Evolutionary conservation across 169 alveolate genomes (phyloP), one percentile per base, ranked within the genome.

Genomic region (Cryptosporidium bovis): DNA sequence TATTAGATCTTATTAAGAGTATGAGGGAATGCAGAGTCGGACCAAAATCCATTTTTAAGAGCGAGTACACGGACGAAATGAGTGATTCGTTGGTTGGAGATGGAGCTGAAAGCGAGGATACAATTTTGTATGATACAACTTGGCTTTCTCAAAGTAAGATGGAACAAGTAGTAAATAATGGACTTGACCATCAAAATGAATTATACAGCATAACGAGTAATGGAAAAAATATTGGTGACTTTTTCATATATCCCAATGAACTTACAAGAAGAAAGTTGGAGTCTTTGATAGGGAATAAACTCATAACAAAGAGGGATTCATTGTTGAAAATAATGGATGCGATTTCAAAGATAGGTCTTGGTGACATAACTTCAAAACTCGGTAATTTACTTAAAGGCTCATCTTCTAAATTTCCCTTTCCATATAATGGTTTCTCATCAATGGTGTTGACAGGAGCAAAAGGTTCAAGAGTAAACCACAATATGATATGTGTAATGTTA

Each of bases 401-500:
- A 4, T 51, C 87, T 15, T 60, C 87, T 3, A 65, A 91, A 66
- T 83, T 93, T 31, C 93, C 93, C 48, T 98, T 98, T 92, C 99
- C 99, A n/a, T 91, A 92, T 51, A 98, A 98, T 84, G 96, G 97
- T 16, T 97, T 98, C 85, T 94, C 99, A 36, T 92, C 97, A 62
- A 98, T 98, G 99, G 98, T 97, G 55, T 91, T 94, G 67, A 96
- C 99, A 4, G 99, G 99, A 15, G 98, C 99, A 5, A 96, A 97
- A 90, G 99, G 99, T 46, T 94, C 98, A 64, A 94, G 93, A 69
- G 99, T 97, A 46, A 98, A 97, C 82, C 96, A 96, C 84, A 92
- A 98, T 16, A 96, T 97, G 96, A 97, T 97, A 15, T 94, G 98
- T 71, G 96, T 97, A 64, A 83, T 96, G 85, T 89, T 97, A 31